Evolutionary conservation across 2,329 filamentous ascomycete genomes (phyloP), one percentile per base, ranked within the genome.

Genomic region (Tolypocladium endophyticum): DNA sequence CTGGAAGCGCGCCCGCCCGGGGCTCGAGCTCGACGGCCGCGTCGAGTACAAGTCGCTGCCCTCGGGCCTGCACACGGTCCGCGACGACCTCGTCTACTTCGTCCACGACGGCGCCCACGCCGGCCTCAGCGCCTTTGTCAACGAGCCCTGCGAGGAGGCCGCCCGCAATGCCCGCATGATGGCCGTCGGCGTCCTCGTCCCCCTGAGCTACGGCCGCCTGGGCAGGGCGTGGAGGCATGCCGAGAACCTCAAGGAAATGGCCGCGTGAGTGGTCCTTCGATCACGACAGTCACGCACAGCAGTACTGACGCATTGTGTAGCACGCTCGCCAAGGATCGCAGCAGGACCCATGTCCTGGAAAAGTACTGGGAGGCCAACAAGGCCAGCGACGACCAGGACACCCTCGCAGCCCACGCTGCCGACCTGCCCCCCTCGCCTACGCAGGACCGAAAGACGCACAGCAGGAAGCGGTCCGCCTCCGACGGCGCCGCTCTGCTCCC

Each of bases 21-120:
- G 84, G 56, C 81, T 93, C 75, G 80, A 83, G 73, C 82, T 97
- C 56, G 90, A 96, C 66, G 91, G 91, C 59, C 86, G 89, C 30
- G 91, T 97, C 68, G 94, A 99, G 75, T 99, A 92, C 82, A 97
- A 97, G 76, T 95, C 91, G 62, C 81, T 99, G 55, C 94, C 94
- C 2, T 97, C 93, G 0, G 94, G 94, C 30, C 75, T 97, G 56
- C 94, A 99, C 75, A 89, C 90, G 60, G 90, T 97, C 25, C 80
- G 87, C 38, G 86, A 92, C 65, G 94, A 99, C 73, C 79, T 97
- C 57, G 90, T 92, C 68, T 99, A 97, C 78, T 99, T 97, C 72
- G 87, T 96, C 52, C 92, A 97, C 70, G 87, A 85, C 62, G 78
- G 84, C 55, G 80, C 84, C 54, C 87, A 92, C 76, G 92, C 92